These are phyloP conservation scores for Seiridium unicorne DNA, from an alignment of 2,329 filamentous ascomycete genomes.

Conservation along the genomic window DNA sequence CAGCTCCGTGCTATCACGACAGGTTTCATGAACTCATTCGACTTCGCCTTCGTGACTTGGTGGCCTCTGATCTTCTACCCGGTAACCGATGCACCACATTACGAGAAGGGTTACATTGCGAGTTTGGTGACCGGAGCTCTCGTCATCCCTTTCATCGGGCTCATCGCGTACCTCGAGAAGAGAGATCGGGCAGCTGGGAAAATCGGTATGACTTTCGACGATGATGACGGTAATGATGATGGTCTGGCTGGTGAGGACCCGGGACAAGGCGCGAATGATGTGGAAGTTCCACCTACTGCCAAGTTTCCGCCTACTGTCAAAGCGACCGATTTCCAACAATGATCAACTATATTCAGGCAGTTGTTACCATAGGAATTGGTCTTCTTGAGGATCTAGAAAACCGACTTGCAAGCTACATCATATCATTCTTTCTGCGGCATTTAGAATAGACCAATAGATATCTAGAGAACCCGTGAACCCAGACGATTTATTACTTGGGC, in stretches of 20 bases:
- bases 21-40: constrained; percentile 41
- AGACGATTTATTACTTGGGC: too few relatives aligned
- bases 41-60: constrained; percentile 40
- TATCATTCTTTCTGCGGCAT: too few relatives aligned
- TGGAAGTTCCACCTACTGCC: neutral
- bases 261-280: neutral
- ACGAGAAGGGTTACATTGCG: constrained; percentile 35
- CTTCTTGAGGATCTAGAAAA: too few relatives aligned
- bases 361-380: too few relatives aligned
- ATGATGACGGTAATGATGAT: neutral
- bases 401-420: too few relatives aligned
- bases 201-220: constrained; percentile 18
- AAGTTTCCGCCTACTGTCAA: neutral
- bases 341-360: neutral
- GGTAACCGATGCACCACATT: constrained; percentile 37
- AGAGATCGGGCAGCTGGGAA: constrained; percentile 20
- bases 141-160: constrained; percentile 31
- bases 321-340: neutral
- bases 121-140: constrained; percentile 35
- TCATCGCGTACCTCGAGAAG: constrained; percentile 36
- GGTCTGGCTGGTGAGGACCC: neutral
- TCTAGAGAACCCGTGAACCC: too few relatives aligned
- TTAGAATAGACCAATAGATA: too few relatives aligned
- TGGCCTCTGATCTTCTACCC: constrained; percentile 39
- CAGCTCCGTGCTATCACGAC: constrained; percentile 43